Percentiles rank a stretch among this genome's conserved stretches.
Conservation (phyloP, 768 basidiomycete genomes). For the Asterophora lycoperdoides region DNA sequence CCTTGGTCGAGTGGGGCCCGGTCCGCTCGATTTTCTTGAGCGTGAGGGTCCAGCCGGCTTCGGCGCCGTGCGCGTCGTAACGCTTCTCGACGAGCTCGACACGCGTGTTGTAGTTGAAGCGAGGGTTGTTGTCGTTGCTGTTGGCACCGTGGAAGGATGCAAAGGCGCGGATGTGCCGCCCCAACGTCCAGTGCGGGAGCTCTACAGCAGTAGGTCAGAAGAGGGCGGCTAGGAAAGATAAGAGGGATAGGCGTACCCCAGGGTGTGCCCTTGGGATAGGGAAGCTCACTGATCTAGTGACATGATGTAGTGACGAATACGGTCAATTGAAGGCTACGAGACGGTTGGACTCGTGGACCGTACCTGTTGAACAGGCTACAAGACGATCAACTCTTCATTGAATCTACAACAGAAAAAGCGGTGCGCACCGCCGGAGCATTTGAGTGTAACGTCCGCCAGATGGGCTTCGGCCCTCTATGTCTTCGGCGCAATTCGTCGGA, state of each 20-base stretch:
- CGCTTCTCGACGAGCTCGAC: slow-evolving; percentile 43
- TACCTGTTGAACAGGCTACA: slow-evolving; percentile 25
- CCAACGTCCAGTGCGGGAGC: slow-evolving; percentile 29
- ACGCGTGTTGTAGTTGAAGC: slow-evolving; percentile 41
- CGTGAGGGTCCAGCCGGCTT: slow-evolving; percentile 33
- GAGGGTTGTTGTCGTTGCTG: slow-evolving; percentile 36
- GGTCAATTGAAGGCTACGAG: slow-evolving; percentile 32
- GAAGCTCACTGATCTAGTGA: slow-evolving; percentile 26
- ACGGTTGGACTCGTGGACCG: slow-evolving; percentile 29
- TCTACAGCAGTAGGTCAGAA: slow-evolving; percentile 15
- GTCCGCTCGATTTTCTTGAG: slow-evolving; percentile 26
- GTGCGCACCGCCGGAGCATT: slow-evolving; percentile 31
- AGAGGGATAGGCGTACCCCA: slow-evolving; percentile 24
- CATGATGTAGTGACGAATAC: too few species aligned
- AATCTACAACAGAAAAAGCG: not conserved
- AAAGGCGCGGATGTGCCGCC: slow-evolving; percentile 38
- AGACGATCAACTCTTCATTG: too few species aligned
- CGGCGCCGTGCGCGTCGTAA: slow-evolving; percentile 21
- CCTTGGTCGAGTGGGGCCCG: slow-evolving; percentile 18
- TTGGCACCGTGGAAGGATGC: slow-evolving; percentile 39
- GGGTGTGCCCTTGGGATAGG: slow-evolving; percentile 28
- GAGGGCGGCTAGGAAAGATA: too few species aligned
- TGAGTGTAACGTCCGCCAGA: slow-evolving; percentile 32
- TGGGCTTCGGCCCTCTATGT: slow-evolving; percentile 35
- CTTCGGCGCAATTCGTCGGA: slow-evolving; percentile 21